Evolutionary conservation across 2,329 filamentous ascomycete species (phyloP).

Genomic region (Gremmenia infestans): DNA sequence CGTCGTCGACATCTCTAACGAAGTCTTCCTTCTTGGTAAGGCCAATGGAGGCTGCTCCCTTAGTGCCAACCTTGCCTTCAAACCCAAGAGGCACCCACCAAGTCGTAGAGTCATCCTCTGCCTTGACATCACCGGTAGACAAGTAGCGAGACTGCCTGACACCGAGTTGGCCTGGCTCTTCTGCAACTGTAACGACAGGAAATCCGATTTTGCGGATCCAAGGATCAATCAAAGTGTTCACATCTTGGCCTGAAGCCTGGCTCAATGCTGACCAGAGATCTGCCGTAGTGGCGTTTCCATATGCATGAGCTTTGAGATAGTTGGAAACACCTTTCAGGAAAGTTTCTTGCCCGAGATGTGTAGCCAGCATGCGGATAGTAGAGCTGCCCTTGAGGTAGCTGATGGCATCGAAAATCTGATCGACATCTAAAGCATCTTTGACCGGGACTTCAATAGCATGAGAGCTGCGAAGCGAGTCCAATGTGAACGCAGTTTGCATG

Average conservation of each 20-base stretch:
- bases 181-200: constrained; percentile 79
- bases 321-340: constrained; percentile 87
- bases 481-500: constrained; percentile 83
- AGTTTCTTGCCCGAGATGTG: constrained; percentile 78
- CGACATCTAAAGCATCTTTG: constrained; percentile 87
- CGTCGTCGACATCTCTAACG: constrained; percentile 66
- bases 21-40: constrained; percentile 73
- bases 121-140: constrained; percentile 82
- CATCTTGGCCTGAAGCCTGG: constrained; percentile 81
- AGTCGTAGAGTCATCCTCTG: constrained; percentile 83
- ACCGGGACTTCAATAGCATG: constrained; percentile 97
- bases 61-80: constrained; percentile 65
- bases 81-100: constrained; percentile 96
- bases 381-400: constrained; percentile 96
- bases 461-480: constrained; percentile 85
- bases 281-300: constrained; percentile 84
- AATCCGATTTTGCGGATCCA: constrained; percentile 98
- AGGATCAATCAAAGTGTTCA: constrained; percentile 80
- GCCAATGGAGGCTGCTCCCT: constrained; percentile 58
- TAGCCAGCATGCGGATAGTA: constrained; percentile 91
- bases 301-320: constrained; percentile 85
- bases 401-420: constrained; percentile 97
- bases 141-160: constrained; percentile 87
- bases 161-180: constrained; percentile 76
- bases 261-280: constrained; percentile 87